Evolutionary conservation across 345 rosid species (phyloP).

Genomic region (Dipteronia sinensis): DNA sequence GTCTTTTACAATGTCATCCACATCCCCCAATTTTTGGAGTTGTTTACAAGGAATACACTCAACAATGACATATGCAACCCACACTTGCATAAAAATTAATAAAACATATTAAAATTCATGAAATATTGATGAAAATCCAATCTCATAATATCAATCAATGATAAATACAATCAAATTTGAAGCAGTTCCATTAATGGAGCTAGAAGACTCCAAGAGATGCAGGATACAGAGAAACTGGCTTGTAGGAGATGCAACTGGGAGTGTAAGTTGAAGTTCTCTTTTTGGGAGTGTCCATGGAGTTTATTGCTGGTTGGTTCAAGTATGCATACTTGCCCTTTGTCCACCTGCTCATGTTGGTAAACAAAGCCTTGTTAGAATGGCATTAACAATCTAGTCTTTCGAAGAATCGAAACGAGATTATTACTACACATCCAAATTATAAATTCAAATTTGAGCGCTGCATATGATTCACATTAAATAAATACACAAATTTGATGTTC

Average conservation of each 20-base stretch:
- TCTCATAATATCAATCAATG: not conserved
- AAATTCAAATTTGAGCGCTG: not conserved
- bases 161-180: not conserved
- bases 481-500: not conserved
- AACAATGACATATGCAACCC: not conserved
- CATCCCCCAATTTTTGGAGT: not conserved
- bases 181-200: not conserved
- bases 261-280: constrained; percentile 48
- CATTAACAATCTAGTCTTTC: not conserved
- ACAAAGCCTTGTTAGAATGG: not conserved
- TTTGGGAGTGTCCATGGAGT: constrained; percentile 44
- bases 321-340: constrained; percentile 92
- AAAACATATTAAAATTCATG: not conserved
- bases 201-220: constrained; percentile 63
- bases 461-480: too few relatives aligned
- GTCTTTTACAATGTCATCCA: not conserved
- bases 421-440: not conserved
- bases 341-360: constrained; percentile 65
- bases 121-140: not conserved
- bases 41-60: not conserved
- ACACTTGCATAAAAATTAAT: not conserved
- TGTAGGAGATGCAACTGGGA: constrained; percentile 65
- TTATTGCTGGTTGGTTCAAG: constrained; percentile 81
- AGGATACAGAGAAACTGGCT: constrained; percentile 62
- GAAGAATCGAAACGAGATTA: too few relatives aligned